Conservation (phyloP, 768 basidiomycete species). For the Mycena galopus region DNA sequence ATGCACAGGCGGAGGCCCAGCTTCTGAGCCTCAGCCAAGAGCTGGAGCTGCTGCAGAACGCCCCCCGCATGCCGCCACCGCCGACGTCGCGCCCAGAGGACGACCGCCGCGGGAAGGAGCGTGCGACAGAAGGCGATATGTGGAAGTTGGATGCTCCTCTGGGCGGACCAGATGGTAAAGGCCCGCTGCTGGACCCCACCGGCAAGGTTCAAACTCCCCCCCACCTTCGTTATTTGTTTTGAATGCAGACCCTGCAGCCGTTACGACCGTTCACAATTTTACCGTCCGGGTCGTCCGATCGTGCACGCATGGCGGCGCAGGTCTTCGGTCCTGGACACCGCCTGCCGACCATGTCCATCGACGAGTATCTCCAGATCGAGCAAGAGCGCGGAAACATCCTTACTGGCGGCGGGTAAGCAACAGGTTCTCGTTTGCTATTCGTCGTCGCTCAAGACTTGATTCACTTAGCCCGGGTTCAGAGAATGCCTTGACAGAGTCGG, state of each 20-base stretch:
- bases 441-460: constrained; percentile 15
- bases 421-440: background rate
- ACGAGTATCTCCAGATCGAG: constrained; percentile 94
- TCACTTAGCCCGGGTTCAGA: constrained; percentile 73
- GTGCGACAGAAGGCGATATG: constrained; percentile 62
- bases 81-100: constrained; percentile 45
- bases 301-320: constrained; percentile 78
- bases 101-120: constrained; percentile 54
- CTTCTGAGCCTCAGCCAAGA: constrained; percentile 81
- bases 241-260: constrained; percentile 64
- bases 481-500: constrained; percentile 76
- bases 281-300: constrained; percentile 75
- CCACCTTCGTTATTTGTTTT: background rate
- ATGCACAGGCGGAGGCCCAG: constrained; percentile 76
- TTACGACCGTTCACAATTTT: constrained; percentile 94
- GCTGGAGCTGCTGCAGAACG: constrained; percentile 71
- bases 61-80: constrained; percentile 58
- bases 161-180: constrained; percentile 60
- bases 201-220: constrained; percentile 75
- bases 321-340: constrained; percentile 90
- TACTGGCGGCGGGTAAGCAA: constrained; percentile 84
- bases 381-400: constrained; percentile 87
- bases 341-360: constrained; percentile 95
- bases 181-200: constrained; percentile 76
- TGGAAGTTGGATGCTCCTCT: constrained; percentile 82